Percentiles rank a stretch among this genome's conserved stretches.
Conservation (phyloP, 345 rosid genomes). For the Abelmoschus esculentus region DNA sequence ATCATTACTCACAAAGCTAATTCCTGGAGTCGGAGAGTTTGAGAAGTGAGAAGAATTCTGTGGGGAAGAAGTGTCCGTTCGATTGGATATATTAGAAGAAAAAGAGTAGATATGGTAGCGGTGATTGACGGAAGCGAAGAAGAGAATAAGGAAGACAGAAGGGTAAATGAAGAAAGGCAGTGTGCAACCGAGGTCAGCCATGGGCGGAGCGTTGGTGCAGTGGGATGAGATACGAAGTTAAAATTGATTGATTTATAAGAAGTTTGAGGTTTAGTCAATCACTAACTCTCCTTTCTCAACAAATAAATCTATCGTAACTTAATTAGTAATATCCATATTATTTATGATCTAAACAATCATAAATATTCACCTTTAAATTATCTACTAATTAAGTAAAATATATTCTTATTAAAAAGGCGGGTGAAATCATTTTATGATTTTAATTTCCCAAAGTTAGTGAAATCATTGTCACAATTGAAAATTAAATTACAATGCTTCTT, state of each 20-base stretch:
- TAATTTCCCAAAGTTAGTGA: too few relatives aligned
- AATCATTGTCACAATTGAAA: too few relatives aligned
- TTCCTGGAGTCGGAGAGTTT: background rate
- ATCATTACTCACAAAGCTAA: background rate
- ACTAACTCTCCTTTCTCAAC: background rate
- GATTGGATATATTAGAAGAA: conserved; percentile 14
- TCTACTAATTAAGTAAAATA: too few relatives aligned
- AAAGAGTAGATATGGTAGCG: conserved; percentile 15
- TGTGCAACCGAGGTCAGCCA: conserved; percentile 45
- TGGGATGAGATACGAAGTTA: background rate
- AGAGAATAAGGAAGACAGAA: conserved; percentile 32
- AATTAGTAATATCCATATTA: too few relatives aligned
- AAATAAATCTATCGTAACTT: background rate
- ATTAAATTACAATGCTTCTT: too few relatives aligned
- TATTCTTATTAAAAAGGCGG: too few relatives aligned
- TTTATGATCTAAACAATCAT: too few relatives aligned
- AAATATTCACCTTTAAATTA: too few relatives aligned
- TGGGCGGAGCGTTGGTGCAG: conserved; percentile 1
- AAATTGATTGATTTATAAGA: too few relatives aligned
- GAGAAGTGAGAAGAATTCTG: background rate
- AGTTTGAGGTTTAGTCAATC: conserved; percentile 1
- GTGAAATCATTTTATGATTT: too few relatives aligned
- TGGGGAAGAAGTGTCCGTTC: background rate
- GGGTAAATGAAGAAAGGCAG: conserved; percentile 35
- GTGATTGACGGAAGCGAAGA: conserved; percentile 36